Base-by-base conservation (phyloP, 345 rosid genomes). In the Eucalyptus curtisii region DNA sequence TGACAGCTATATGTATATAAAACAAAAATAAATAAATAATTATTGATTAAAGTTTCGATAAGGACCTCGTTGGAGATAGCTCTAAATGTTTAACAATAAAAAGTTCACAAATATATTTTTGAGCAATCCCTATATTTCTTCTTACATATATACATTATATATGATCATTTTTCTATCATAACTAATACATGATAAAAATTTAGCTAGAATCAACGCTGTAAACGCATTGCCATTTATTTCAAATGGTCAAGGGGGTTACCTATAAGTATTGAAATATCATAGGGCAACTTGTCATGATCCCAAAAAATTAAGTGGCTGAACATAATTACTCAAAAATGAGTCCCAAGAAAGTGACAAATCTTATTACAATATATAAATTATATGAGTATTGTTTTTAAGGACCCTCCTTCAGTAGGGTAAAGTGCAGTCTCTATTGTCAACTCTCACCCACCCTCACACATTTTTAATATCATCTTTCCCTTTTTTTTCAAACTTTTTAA, bases 201-300 rank as follows among this genome's bases (percentile, higher is more conserved):
- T n/a, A 31, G 37, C 3, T 13, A 2, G 3, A 64, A 31, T 64
- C 76, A 14, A n/a, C 2, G 1, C 0, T 14, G 5, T 13, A 3
- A 5, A 64, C 9, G 2, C 76, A 13, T 12, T 15, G 5, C 20
- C 40, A 64, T 64, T 3, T 14, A n/a, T n/a, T n/a, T 14, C 76
- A n/a, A 64, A 2, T 64, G 37, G 37, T 4, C 37, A n/a, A 13
- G 40, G 71, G 19, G 5, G 3, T 30, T 14, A 30, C 8, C 13
- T 30, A 1, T 64, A 64, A 64, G 71, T n/a, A 64, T 64, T n/a
- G 37, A 64, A 7, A 64, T 30, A 64, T 64, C 19, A n/a, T 4
- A 30, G 40, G 76, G 10, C 76, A n/a, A n/a, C 40, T 64, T 14
- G 2, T 15, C 3, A 1, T 64, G 76, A 64, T 14, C 76, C 33